These are phyloP conservation scores for Mycena indigotica DNA, from an alignment of 768 basidiomycete genomes.

Conservation along the genomic window DNA sequence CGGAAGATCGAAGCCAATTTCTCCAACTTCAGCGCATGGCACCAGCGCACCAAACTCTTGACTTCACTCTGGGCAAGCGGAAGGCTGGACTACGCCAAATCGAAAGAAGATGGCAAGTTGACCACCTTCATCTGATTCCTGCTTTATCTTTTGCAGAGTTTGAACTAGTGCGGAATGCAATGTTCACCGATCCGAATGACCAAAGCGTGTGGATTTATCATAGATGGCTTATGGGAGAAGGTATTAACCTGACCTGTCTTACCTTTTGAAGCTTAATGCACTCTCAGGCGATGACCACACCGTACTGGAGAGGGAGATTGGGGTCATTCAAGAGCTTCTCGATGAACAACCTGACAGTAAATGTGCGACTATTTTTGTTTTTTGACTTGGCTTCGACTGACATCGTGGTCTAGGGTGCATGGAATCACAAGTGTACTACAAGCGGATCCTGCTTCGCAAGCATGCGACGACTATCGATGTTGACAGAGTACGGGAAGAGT, in stretches of 20 bases:
- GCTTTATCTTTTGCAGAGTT: conserved; percentile 64
- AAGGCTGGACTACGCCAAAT: conserved; percentile 51
- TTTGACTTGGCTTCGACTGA: not conserved
- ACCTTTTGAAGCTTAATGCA: conserved; percentile 1
- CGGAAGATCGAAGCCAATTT: conserved; percentile 93
- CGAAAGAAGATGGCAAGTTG: conserved; percentile 68
- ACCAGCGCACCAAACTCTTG: conserved; percentile 88
- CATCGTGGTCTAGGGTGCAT: conserved; percentile 75
- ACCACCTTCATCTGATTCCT: conserved; percentile 4
- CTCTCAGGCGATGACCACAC: conserved; percentile 56
- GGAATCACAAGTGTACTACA: conserved; percentile 88
- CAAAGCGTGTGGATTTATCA: conserved; percentile 99
- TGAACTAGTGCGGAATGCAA: conserved; percentile 87
- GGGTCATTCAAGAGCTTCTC: conserved; percentile 77
- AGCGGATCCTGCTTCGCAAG: conserved; percentile 61
- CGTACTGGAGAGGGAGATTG: conserved; percentile 74
- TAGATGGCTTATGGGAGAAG: conserved; percentile 89
- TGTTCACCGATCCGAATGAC: conserved; percentile 96
- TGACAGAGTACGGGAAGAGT: conserved; percentile 44
- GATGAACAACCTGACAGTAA: conserved; percentile 91
- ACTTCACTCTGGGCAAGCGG: conserved; percentile 64
- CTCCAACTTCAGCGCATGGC: conserved; percentile 99
- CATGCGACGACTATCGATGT: conserved; percentile 38
- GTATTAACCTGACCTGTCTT: conserved; percentile 40
- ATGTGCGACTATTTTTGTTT: conserved; percentile 49